Evolutionary conservation across 257 asterid genomes (phyloP), one percentile per base, ranked within the genome.

Genomic region (Nicotiana sylvestris): DNA sequence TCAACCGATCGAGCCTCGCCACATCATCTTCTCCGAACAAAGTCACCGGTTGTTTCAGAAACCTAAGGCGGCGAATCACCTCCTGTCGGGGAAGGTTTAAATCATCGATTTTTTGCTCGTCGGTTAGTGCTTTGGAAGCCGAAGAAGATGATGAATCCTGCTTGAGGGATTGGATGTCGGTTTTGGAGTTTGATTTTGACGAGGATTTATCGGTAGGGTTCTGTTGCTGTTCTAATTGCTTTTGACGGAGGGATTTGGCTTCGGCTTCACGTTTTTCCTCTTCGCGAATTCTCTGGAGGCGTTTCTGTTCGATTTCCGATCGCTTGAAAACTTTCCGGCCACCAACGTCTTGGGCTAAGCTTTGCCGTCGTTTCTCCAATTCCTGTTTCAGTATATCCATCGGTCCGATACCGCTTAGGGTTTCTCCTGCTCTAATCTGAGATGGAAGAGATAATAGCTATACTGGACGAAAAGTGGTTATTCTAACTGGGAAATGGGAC

Each of bases 371-470:
- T 90, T 86, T 92, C 88, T 82, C 58, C 82, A 96, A 15, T 83
- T 96, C 99, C 86, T 96, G 93, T 86, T 96, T 92, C 5, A 96
- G 62, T 61, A 96, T 94, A 86, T 96, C 99, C 98, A 94, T 93
- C 15, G 39, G 21, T 27, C 37, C 30, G 27, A 49, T 6, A 13
- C 5, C 17, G n/a, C 21, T 25, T 51, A 17, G 37, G 58, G 46
- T 46, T 57, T 84, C 29, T 58, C 12, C 12, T 69, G 76, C 49
- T 53, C 70, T 25, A 17, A 9, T 53, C 70, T 25, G 30, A 4
- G 55, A 57, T 17, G n/a, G 58, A 49, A 51, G 70, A 21, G 7
- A 79, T 27, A 1, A 62, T 25, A 43, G 43, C 12, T 43, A 43
- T 43, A 43, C 12, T 9, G 12, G 51, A 4, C 0, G 15, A 15